Evolutionary conservation across 768 basidiomycete species (phyloP), one percentile per base, ranked within the genome.

Genomic region (Atractiella rhizophila): DNA sequence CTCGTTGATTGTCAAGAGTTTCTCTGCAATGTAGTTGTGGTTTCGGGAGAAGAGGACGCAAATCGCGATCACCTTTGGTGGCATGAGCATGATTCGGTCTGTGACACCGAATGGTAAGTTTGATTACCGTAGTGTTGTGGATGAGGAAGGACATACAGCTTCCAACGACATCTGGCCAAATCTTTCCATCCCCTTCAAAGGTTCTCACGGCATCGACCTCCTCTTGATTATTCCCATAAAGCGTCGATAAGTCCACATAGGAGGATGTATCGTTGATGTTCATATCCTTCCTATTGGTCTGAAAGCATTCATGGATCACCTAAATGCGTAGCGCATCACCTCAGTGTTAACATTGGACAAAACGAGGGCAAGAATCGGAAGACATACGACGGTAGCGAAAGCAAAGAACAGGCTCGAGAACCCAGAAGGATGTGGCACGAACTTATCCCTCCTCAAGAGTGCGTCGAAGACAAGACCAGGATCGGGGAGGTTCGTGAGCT

Each of bases 401-500:
- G 76, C 73, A 49, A 80, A 79, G 59, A 80, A 76, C n/a, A 77
- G 59, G 44, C 68, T 66, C 8, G 72, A 76, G 29, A 78, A 65
- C 21, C 76, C 76, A 6, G 67, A 70, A 4, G 73, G 71, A 54
- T 74, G 73, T n/a, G 33, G 33, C 8, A 35, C 33, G 33, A 43
- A 67, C 58, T 4, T 66, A 64, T 50, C 79, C 79, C 76, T 81
- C 42, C 2, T 70, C 27, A 81, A 60, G 11, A 81, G 68, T 4
- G 65, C 65, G 49, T 81, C 76, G 45, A 80, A 81, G 4, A 81
- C 64, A 4, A 75, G 57, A 40, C 57, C 47, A 46, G 61, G 37
- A 43, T 70, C 69, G 13, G 71, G 71, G 4, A 69, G 61, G 8
- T 62, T 31, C 55, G 28, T 56, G 53, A n/a, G 11, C 29, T 25